Evolutionary conservation across 768 basidiomycete species (phyloP).

Genomic region (Psilocybe subaeruginosa): DNA sequence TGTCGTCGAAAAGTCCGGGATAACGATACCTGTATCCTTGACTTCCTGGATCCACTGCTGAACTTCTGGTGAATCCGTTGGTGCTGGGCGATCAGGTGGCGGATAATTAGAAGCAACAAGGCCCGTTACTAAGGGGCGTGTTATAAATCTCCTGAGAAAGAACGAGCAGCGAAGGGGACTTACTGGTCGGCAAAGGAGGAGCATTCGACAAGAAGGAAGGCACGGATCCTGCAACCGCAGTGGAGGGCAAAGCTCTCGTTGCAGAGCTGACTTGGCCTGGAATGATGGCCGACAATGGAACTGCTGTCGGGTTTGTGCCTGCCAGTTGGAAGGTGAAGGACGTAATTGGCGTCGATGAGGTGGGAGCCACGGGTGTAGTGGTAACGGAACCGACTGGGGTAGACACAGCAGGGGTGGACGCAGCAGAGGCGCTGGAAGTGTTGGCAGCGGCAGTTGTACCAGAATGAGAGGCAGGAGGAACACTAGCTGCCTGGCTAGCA

Average conservation of each 20-base stretch:
- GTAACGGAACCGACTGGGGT: neutral
- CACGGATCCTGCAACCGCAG: conserved; percentile 49
- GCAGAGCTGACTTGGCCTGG: conserved; percentile 42
- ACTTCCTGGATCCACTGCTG: conserved; percentile 73
- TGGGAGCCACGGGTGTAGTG: neutral
- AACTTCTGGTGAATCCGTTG: conserved; percentile 64
- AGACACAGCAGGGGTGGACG: conserved; percentile 1
- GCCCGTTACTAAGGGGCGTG: conserved; percentile 34
- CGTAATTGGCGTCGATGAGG: neutral
- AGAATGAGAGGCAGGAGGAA: neutral
- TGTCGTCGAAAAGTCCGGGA: conserved; percentile 57
- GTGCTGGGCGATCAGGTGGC: conserved; percentile 59
- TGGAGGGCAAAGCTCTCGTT: conserved; percentile 49
- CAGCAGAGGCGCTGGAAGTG: neutral
- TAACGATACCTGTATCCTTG: conserved; percentile 47
- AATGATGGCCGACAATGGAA: conserved; percentile 54
- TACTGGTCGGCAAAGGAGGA: conserved; percentile 60
- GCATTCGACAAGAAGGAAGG: conserved; percentile 58
- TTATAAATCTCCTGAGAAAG: neutral
- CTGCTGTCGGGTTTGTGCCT: conserved; percentile 62
- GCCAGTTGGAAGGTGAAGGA: conserved; percentile 4
- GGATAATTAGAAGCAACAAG: conserved; percentile 62
- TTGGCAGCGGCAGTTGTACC: neutral
- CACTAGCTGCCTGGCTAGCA: neutral
- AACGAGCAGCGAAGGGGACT: neutral